Percentiles rank a stretch among this genome's conserved stretches.
Conservation (phyloP, 192 early-diverging fungal species). For the Linnemannia zychae region DNA sequence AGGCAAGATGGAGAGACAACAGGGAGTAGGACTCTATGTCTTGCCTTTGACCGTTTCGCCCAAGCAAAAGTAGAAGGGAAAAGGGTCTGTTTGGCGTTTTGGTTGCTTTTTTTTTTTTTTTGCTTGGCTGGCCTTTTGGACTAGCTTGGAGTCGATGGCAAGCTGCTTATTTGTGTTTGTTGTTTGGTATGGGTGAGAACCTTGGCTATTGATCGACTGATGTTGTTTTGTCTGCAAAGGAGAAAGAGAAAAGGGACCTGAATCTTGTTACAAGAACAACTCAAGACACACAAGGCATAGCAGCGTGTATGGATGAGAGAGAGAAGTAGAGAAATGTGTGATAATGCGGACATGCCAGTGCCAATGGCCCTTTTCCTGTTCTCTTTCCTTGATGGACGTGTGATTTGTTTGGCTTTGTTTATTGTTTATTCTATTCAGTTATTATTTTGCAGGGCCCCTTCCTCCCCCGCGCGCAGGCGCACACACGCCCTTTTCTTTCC, state of each 20-base stretch:
- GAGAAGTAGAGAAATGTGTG: background rate
- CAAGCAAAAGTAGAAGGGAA: background rate
- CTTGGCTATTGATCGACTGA: background rate
- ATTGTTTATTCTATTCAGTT: background rate
- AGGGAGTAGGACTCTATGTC: background rate
- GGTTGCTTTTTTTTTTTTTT: background rate
- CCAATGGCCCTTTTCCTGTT: background rate
- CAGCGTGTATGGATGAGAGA: too few relatives aligned
- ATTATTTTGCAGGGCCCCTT: slow-evolving; percentile 1
- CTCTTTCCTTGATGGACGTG: background rate
- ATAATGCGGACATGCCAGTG: background rate
- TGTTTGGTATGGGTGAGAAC: background rate
- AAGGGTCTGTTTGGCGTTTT: slow-evolving; percentile 4
- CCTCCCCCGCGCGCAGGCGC: background rate
- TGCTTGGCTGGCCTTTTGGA: too few relatives aligned
- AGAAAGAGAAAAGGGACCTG: background rate
- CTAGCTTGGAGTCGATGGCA: background rate
- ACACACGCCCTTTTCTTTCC: slow-evolving; percentile 7
- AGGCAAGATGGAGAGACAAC: background rate
- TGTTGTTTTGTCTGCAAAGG: background rate
- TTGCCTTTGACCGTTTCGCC: background rate
- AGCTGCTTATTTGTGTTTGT: background rate
- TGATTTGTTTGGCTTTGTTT: slow-evolving; percentile 13
- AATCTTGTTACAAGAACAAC: background rate
- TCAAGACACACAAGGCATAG: too few relatives aligned